Evolutionary conservation across 2,329 filamentous ascomycete species (phyloP).

Genomic region (Hypoxylon sp.): DNA sequence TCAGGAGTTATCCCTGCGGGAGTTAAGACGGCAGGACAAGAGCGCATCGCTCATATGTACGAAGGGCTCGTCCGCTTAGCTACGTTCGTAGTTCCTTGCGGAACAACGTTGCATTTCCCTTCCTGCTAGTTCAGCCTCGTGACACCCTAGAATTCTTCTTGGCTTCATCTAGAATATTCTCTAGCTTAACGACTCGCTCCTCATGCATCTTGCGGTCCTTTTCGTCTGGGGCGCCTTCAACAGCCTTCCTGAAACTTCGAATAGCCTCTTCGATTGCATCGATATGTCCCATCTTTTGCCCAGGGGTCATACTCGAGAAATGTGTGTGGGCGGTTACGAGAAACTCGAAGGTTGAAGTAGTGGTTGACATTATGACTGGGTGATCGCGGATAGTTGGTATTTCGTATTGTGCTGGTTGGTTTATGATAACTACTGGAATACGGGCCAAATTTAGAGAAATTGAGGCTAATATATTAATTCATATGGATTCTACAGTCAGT

Average conservation of each 20-base stretch:
- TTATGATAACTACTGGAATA: background rate
- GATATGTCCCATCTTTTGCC: background rate
- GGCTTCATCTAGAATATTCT: background rate
- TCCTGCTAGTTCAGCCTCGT: too few relatives aligned
- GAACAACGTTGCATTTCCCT: too few relatives aligned
- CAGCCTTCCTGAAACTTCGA: background rate
- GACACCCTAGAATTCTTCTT: background rate
- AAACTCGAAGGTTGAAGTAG: background rate
- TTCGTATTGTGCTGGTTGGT: background rate
- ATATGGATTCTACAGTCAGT: background rate
- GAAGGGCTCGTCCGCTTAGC: too few relatives aligned
- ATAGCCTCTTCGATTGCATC: background rate
- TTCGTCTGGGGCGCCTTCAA: background rate
- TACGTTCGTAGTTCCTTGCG: too few relatives aligned
- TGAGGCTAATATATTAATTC: background rate
- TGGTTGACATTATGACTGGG: background rate
- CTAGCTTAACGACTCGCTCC: background rate
- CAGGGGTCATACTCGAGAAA: background rate
- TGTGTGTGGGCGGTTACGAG: background rate
- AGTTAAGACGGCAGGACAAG: too few relatives aligned
- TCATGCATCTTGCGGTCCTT: background rate
- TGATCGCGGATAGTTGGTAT: background rate
- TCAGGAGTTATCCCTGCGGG: too few relatives aligned
- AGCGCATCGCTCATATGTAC: too few relatives aligned
- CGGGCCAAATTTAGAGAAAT: background rate